Percentiles rank a stretch among this genome's conserved stretches.
These are phyloP conservation scores for Penicillium brevicompactum DNA, from an alignment of 2,329 filamentous ascomycete species.

Conservation along the genomic window DNA sequence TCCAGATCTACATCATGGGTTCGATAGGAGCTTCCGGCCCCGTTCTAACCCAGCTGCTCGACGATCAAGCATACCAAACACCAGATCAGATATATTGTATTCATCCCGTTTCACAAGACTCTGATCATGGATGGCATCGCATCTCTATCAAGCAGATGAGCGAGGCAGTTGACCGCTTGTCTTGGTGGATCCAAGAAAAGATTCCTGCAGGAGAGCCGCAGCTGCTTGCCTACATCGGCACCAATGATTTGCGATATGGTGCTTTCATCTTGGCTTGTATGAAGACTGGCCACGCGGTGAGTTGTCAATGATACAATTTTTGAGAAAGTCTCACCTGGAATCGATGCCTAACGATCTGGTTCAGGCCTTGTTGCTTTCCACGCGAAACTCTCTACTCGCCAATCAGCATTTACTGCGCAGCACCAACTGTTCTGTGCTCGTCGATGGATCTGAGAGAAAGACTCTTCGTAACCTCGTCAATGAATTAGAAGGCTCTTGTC, in stretches of 20 bases:
- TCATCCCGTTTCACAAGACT: not conserved
- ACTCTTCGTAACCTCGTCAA: slow-evolving; percentile 14
- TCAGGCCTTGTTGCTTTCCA: slow-evolving; percentile 20
- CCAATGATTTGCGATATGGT: slow-evolving; percentile 25
- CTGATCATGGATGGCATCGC: slow-evolving; percentile 8
- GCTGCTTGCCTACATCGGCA: slow-evolving; percentile 24
- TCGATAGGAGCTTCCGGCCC: not conserved
- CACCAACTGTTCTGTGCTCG: slow-evolving; percentile 21
- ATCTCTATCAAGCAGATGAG: slow-evolving; percentile 24
- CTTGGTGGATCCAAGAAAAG: slow-evolving; percentile 29
- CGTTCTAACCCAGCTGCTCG: not conserved
- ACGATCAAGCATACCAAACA: not conserved
- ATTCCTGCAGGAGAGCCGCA: slow-evolving; percentile 16
- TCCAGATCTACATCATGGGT: not conserved
- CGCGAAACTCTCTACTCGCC: slow-evolving; percentile 22
- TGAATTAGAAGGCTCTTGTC: slow-evolving; percentile 13
- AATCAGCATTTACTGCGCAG: slow-evolving; percentile 17
- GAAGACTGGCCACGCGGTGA: slow-evolving; percentile 24
- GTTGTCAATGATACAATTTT: not conserved
- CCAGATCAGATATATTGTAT: not conserved
- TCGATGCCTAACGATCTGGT: not conserved
- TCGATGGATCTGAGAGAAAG: slow-evolving; percentile 29
- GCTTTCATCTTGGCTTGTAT: slow-evolving; percentile 21
- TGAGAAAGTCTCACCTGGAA: not conserved
- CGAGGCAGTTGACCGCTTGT: slow-evolving; percentile 22